These are phyloP conservation scores for Aspergillus persii DNA, from an alignment of 2,329 filamentous ascomycete genomes.

Conservation along the genomic window DNA sequence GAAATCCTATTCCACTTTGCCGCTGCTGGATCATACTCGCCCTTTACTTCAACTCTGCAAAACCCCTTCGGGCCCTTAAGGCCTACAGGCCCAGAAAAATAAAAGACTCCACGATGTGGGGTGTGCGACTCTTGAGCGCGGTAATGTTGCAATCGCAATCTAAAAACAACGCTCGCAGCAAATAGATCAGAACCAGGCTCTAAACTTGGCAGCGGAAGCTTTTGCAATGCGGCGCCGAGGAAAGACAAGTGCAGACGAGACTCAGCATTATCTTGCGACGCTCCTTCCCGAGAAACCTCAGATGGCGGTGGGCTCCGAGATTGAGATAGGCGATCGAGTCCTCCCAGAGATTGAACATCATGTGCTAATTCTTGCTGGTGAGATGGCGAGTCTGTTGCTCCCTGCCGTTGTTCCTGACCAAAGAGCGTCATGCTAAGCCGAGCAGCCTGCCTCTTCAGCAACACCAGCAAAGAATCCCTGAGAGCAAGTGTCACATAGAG, in stretches of 20 bases:
- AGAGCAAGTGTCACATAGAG: conserved; percentile 32
- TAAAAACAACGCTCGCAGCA: conserved; percentile 33
- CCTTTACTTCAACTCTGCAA: conserved; percentile 36
- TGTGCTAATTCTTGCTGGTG: conserved; percentile 12
- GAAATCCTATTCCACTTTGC: conserved; percentile 30
- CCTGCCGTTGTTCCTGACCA: conserved; percentile 11
- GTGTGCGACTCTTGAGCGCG: conserved; percentile 18
- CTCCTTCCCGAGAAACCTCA: conserved; percentile 12
- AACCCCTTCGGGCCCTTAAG: conserved; percentile 33
- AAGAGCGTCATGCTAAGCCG: conserved; percentile 19
- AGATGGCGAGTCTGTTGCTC: conserved; percentile 14
- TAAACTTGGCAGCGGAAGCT: conserved; percentile 33
- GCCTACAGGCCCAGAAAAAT: conserved; percentile 33
- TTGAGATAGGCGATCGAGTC: conserved; percentile 17
- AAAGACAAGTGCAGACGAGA: conserved; percentile 25
- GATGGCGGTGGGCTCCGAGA: conserved; percentile 14
- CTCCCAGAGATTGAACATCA: conserved; percentile 14
- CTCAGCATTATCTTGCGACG: conserved; percentile 16
- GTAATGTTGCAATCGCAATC: conserved; percentile 26
- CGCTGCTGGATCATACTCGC: conserved; percentile 35
- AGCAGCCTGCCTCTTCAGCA: conserved; percentile 28
- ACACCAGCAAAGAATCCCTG: conserved; percentile 31
- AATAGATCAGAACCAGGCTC: conserved; percentile 36
- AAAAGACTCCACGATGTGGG: conserved; percentile 33
- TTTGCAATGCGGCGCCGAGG: conserved; percentile 31